Evolutionary conservation across 441 rosid genomes (phyloP).

Genomic region (Bocquillonia castaneifolia): DNA sequence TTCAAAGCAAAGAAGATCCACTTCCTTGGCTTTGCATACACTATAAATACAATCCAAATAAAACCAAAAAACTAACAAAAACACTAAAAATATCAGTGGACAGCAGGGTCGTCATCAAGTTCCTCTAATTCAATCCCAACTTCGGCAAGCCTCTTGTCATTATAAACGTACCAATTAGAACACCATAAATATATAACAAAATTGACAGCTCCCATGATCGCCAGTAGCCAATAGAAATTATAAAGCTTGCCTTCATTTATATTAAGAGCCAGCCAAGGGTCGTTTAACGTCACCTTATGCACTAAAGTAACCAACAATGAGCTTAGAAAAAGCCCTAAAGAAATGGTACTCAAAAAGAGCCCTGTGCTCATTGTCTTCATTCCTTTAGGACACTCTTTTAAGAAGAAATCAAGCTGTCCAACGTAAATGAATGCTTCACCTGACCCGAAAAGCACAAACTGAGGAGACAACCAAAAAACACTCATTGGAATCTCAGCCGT

Average conservation of each 20-base stretch:
- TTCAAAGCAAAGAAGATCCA: too few species aligned
- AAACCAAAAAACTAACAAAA: neutral
- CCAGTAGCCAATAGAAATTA: conserved; percentile 77
- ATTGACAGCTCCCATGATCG: conserved; percentile 52
- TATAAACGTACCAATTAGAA: conserved; percentile 81
- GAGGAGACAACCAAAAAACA: conserved; percentile 74
- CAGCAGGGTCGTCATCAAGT: conserved; percentile 31
- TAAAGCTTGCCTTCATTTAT: conserved; percentile 51
- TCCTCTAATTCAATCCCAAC: conserved; percentile 71
- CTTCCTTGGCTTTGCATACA: too few species aligned
- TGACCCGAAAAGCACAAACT: conserved; percentile 73
- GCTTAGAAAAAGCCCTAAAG: conserved; percentile 84
- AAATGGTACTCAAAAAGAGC: conserved; percentile 67
- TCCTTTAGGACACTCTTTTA: conserved; percentile 78
- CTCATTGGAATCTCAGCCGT: conserved; percentile 34
- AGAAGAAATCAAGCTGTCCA: conserved; percentile 94
- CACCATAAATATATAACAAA: too few species aligned
- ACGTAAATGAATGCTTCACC: conserved; percentile 89
- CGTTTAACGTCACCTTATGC: conserved; percentile 44
- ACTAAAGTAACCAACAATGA: conserved; percentile 68
- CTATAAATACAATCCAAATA: too few species aligned
- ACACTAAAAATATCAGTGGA: conserved; percentile 30
- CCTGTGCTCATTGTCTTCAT: conserved; percentile 97
- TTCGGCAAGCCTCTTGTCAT: conserved; percentile 69
- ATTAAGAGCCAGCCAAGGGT: conserved; percentile 72